Base-by-base conservation (phyloP, 1,284 basidiomycete species). In the Trametes sp. region DNA sequence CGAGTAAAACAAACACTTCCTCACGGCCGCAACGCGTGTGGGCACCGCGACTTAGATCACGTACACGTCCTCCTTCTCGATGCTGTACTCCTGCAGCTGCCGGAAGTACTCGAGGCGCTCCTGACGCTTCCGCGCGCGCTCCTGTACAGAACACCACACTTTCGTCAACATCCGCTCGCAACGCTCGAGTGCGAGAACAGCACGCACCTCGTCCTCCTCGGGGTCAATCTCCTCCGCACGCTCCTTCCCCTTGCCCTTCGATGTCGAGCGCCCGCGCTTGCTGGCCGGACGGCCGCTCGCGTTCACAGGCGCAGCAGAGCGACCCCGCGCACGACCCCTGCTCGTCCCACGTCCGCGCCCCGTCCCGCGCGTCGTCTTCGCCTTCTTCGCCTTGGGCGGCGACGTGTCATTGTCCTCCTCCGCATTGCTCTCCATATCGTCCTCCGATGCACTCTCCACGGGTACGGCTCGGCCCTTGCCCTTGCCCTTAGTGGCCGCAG, bases 1-100 rank as follows among this genome's bases (percentile, higher is more conserved):
- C 56, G 49, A 44, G 36, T n/a, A 26, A 42, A 14, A 46, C 23
- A 46, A 46, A 35, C 19, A 42, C 19, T 21, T 16, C 4, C 29
- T 31, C 24, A 21, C 5, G 31, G 31, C 29, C 23, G 13, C 9
- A 13, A 8, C 28, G 19, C 16, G 21, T 3, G 36, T 11, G 10
- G 21, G 10, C 23, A 52, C n/a, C 52, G 38, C 44, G 31, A 26
- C 28, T 70, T 64, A 75, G 33, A 75, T 69, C 35, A 75, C 70
- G 46, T 74, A 75, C 5, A 75, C 73, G 55, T 75, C 70, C 53
- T 75, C 74, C 63, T 74, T 73, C 66, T 69, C 72, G 56, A 75
- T 60, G 57, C 69, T 73, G 61, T 75, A 74, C 48, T 72, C 68
- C 56, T 68, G 61, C 59, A 75, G 61, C 63, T 68, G 69, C 24